A percentile compares a stretch with the other conserved stretches of the same genome.
These are phyloP conservation scores for Chlamydomonas eustigma DNA, from an alignment of 139 green algal species.

Conservation along the genomic window DNA sequence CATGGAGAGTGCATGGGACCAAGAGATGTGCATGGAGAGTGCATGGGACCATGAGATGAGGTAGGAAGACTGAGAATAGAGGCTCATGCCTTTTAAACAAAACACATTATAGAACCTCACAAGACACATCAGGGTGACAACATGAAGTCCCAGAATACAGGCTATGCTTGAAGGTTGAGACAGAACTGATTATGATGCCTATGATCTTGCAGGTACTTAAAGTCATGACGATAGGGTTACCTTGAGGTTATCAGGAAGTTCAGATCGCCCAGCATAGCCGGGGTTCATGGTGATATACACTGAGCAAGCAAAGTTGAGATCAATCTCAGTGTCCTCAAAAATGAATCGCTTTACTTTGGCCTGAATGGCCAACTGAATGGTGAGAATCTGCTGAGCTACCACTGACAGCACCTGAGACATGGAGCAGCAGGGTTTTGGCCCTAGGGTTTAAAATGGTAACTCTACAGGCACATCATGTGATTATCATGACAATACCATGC, in stretches of 20 bases:
- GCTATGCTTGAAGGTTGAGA: too few species aligned
- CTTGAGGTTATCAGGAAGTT: slow-evolving; percentile 76
- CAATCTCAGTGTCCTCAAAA: slow-evolving; percentile 75
- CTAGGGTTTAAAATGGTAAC: too few species aligned
- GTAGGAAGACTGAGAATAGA: not conserved
- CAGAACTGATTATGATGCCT: too few species aligned
- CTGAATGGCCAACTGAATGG: slow-evolving; percentile 75
- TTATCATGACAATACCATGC: too few species aligned
- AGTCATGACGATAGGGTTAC: too few species aligned
- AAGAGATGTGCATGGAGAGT: too few species aligned
- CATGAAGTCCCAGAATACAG: not conserved
- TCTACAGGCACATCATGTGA: too few species aligned
- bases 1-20: not conserved
- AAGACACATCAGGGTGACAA: not conserved
- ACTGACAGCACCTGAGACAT: slow-evolving; percentile 56
- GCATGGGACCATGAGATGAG: not conserved
- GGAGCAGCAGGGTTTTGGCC: too few species aligned
- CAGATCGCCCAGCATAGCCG: slow-evolving; percentile 31
- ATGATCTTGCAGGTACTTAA: too few species aligned
- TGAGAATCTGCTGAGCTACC: slow-evolving; percentile 64
- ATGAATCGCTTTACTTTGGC: slow-evolving; percentile 57
- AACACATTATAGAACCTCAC: too few species aligned
- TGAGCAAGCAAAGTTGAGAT: slow-evolving; percentile 47
- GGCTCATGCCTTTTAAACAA: too few species aligned
- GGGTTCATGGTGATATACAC: slow-evolving; percentile 79